A percentile compares a stretch with the other conserved stretches of the same genome.
Evolutionary conservation across 2,329 filamentous ascomycete species (phyloP).

Genomic region (Nannizziopsis arthrosporioides): DNA sequence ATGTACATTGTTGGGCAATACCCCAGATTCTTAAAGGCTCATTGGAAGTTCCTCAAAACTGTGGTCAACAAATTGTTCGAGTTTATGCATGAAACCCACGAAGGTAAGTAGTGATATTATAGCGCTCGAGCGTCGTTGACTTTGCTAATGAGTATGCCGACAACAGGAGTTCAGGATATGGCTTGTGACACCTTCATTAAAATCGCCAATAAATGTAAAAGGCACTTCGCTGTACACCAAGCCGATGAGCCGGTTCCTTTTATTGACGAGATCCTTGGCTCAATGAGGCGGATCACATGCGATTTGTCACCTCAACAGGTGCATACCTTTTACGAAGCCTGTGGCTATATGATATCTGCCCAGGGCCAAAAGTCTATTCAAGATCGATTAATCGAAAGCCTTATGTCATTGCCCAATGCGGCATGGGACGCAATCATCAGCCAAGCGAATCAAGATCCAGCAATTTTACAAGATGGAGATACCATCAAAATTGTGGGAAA

Average conservation of each 20-base stretch:
- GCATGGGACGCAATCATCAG: constrained; percentile 95
- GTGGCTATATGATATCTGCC: constrained; percentile 96
- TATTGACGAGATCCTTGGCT: constrained; percentile 95
- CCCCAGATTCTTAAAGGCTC: constrained; percentile 92
- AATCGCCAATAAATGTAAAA: constrained; percentile 94
- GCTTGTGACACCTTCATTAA: constrained; percentile 99
- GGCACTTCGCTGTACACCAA: constrained; percentile 93
- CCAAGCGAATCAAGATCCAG: constrained; percentile 70
- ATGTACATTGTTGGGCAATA: constrained; percentile 99
- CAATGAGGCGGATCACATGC: constrained; percentile 87
- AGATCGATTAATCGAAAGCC: constrained; percentile 75
- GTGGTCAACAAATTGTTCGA: constrained; percentile 99
- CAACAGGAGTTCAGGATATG: constrained; percentile 88
- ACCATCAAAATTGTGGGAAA: constrained; percentile 98
- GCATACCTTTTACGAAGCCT: constrained; percentile 97
- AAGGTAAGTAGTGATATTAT: constrained; percentile 47
- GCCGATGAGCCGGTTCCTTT: constrained; percentile 91
- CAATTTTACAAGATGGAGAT: constrained; percentile 78
- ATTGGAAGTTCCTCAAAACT: constrained; percentile 99
- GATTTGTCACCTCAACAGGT: constrained; percentile 94
- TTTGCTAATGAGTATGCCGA: constrained; percentile 16
- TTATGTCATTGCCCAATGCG: constrained; percentile 86
- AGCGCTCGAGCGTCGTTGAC: background rate
- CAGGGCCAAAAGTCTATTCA: constrained; percentile 92
- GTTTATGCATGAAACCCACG: constrained; percentile 99